These are phyloP conservation scores for Syncephalastrum sp. DNA, from an alignment of 371 early-diverging fungal genomes.

Conservation along the genomic window DNA sequence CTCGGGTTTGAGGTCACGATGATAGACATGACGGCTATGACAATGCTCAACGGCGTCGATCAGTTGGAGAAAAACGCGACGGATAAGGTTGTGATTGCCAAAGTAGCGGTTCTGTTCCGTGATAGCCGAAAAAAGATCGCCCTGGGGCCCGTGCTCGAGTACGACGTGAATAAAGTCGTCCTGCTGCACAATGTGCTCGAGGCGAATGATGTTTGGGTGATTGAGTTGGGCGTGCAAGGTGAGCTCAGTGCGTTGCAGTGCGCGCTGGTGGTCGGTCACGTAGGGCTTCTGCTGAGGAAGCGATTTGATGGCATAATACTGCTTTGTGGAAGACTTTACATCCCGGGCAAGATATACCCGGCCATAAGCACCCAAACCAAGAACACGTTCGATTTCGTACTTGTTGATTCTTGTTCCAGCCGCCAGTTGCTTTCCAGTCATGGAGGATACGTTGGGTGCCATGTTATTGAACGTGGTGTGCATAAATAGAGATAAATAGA, in stretches of 20 bases:
- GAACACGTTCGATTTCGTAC: slow-evolving; percentile 38
- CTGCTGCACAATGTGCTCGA: slow-evolving; percentile 65
- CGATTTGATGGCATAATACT: slow-evolving; percentile 65
- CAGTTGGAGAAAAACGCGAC: slow-evolving; percentile 59
- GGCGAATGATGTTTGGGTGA: slow-evolving; percentile 72
- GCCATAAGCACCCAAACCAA: slow-evolving; percentile 72
- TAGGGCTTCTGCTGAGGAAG: slow-evolving; percentile 38
- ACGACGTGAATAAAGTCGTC: slow-evolving; percentile 67
- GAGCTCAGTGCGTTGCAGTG: slow-evolving; percentile 73
- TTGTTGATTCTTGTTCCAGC: slow-evolving; percentile 36
- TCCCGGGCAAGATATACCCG: slow-evolving; percentile 63
- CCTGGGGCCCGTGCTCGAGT: slow-evolving; percentile 69
- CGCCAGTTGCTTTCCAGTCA: slow-evolving; percentile 9
- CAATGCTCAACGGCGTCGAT: slow-evolving; percentile 58
- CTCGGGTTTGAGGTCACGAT: slow-evolving; percentile 79
- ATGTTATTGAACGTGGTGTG: slow-evolving; percentile 1
- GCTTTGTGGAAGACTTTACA: slow-evolving; percentile 26
- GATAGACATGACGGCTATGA: slow-evolving; percentile 59
- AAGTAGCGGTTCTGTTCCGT: slow-evolving; percentile 54
- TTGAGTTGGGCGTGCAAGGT: slow-evolving; percentile 64
- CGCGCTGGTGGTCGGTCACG: slow-evolving; percentile 43
- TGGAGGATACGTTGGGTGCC: too few relatives aligned
- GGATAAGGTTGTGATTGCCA: slow-evolving; percentile 50
- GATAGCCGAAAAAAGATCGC: slow-evolving; percentile 69
- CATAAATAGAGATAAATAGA: slow-evolving; percentile 2